A percentile compares a stretch with the other conserved stretches of the same genome.
Conservation (phyloP, 2,329 filamentous ascomycete species). For the Exophiala viscosa region DNA sequence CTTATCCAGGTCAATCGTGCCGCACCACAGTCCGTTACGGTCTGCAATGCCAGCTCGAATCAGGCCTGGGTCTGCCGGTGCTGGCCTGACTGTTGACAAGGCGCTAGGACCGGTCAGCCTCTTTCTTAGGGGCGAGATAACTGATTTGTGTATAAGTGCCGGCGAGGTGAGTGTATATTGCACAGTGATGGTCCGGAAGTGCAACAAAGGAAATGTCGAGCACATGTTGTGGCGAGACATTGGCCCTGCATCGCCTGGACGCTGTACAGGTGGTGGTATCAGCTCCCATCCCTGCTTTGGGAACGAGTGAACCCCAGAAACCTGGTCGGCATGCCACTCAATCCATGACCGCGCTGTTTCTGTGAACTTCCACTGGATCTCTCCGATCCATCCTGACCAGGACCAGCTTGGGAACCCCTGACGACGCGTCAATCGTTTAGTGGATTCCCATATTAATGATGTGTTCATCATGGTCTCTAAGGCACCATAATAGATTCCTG, state of each 20-base stretch:
- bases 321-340: slow-evolving; percentile 25
- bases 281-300: slow-evolving; percentile 20
- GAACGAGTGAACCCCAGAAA: slow-evolving; percentile 18
- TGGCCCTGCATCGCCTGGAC: slow-evolving; percentile 11
- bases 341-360: slow-evolving; percentile 28
- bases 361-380: slow-evolving; percentile 29
- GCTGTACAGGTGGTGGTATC: slow-evolving; percentile 22
- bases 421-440: slow-evolving; percentile 24
- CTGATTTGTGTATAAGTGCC: slow-evolving; percentile 24
- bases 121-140: slow-evolving; percentile 28
- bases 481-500: slow-evolving; percentile 24
- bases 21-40: slow-evolving; percentile 26
- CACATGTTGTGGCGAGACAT: slow-evolving; percentile 18
- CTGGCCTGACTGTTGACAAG: slow-evolving; percentile 27
- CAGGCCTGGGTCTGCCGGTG: slow-evolving; percentile 27
- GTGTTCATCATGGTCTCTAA: slow-evolving; percentile 28
- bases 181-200: slow-evolving; percentile 25
- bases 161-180: slow-evolving; percentile 24
- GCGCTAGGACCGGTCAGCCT: slow-evolving; percentile 28
- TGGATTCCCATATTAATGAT: slow-evolving; percentile 28
- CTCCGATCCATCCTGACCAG: slow-evolving; percentile 29
- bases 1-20: slow-evolving; percentile 27
- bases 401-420: slow-evolving; percentile 27
- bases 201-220: slow-evolving; percentile 21
- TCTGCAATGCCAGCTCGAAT: slow-evolving; percentile 28